Conservation (phyloP, 2,329 filamentous ascomycete genomes). For the Nigrograna mackinnonii region DNA sequence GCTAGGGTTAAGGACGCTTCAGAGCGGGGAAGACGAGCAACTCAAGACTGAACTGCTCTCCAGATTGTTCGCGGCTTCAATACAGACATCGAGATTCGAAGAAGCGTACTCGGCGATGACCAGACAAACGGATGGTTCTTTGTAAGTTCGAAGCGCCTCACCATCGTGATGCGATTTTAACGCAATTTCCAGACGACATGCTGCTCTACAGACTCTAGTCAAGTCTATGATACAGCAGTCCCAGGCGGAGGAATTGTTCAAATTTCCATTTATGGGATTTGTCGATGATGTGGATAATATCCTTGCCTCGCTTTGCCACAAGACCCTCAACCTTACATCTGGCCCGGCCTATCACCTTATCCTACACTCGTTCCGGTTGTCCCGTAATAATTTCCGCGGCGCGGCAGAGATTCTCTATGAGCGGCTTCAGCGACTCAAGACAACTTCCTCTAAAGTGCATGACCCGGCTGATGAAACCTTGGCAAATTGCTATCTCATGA, state of each 20-base stretch:
- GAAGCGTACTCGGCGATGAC: slow-evolving; percentile 79
- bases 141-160: slow-evolving; percentile 58
- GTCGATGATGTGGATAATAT: slow-evolving; percentile 79
- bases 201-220: slow-evolving; percentile 70
- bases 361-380: slow-evolving; percentile 87
- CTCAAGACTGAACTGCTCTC: slow-evolving; percentile 64
- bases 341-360: slow-evolving; percentile 80
- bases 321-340: slow-evolving; percentile 65
- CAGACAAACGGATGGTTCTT: slow-evolving; percentile 69
- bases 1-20: slow-evolving; percentile 59
- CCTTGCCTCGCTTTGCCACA: slow-evolving; percentile 71
- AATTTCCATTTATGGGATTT: slow-evolving; percentile 77
- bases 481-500: slow-evolving; percentile 78
- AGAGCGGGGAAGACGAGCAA: slow-evolving; percentile 29
- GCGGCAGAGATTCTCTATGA: slow-evolving; percentile 62
- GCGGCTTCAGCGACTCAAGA: slow-evolving; percentile 56
- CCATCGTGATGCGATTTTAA: too few species aligned
- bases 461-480: slow-evolving; percentile 57
- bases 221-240: slow-evolving; percentile 37
- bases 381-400: slow-evolving; percentile 83
- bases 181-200: slow-evolving; percentile 57
- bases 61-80: slow-evolving; percentile 80
- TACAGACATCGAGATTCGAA: slow-evolving; percentile 79
- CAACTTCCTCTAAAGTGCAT: slow-evolving; percentile 41
- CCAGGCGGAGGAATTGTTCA: slow-evolving; percentile 57